phyloP scores from a whole-genome alignment of 2,329 filamentous ascomycete genomes.

The Alternaria metachromatica region DNA sequence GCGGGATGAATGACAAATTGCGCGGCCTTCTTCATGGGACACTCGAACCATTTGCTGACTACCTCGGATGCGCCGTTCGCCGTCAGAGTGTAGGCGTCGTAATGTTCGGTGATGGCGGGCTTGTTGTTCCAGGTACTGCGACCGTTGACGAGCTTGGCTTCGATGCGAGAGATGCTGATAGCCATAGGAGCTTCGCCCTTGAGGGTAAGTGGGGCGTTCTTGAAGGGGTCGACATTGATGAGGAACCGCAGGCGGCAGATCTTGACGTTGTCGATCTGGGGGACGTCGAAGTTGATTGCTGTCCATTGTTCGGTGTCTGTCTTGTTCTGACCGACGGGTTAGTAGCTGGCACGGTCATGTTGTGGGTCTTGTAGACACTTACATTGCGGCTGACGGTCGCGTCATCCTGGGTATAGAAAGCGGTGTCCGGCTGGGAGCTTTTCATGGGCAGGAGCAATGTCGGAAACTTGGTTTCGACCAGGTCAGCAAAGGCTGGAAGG shows the following conservation, averaged over 20 bases:
- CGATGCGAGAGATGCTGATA: slow-evolving; percentile 36
- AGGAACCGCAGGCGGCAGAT: slow-evolving; percentile 36
- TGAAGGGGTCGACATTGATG: slow-evolving; percentile 26
- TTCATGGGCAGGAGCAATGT: slow-evolving; percentile 45
- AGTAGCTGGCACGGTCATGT: background rate
- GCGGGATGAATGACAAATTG: slow-evolving; percentile 38
- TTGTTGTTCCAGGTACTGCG: slow-evolving; percentile 37
- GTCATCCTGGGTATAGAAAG: slow-evolving; percentile 31
- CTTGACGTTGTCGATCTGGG: slow-evolving; percentile 23
- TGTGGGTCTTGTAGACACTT: background rate
- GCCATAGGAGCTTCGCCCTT: slow-evolving; percentile 25
- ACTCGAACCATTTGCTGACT: slow-evolving; percentile 23
- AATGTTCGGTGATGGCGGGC: slow-evolving; percentile 19
- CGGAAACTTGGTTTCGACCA: slow-evolving; percentile 34
- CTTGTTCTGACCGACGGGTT: slow-evolving; percentile 13
- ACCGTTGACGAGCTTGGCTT: slow-evolving; percentile 32
- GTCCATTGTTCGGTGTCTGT: slow-evolving; percentile 18
- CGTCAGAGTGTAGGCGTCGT: slow-evolving; percentile 2
- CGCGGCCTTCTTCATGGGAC: slow-evolving; percentile 29
- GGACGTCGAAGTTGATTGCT: slow-evolving; percentile 44
- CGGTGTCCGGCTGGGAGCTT: slow-evolving; percentile 20
- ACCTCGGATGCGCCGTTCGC: slow-evolving; percentile 4
- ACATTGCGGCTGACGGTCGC: slow-evolving; percentile 31
- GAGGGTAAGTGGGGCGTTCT: slow-evolving; percentile 27
- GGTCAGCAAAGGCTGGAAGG: slow-evolving; percentile 13